These are phyloP conservation scores for Hypseocharis bilobata DNA, from an alignment of 441 rosid genomes.

Conservation along the genomic window DNA sequence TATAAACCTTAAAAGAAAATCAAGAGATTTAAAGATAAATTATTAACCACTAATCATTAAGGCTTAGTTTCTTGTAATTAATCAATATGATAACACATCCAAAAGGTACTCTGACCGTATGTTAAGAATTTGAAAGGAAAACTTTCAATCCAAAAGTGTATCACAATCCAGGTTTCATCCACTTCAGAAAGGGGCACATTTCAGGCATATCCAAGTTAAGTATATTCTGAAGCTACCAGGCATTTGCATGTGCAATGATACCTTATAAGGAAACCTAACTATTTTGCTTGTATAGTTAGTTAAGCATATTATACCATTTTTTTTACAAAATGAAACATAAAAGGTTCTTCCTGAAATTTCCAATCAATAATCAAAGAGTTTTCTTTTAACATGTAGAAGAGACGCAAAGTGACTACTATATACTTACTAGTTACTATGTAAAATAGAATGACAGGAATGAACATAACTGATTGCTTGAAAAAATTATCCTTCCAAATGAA, in stretches of 20 bases:
- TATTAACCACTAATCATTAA: not conserved
- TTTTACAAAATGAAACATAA: not conserved
- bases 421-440: too few relatives aligned
- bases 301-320: not conserved
- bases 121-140: too few relatives aligned
- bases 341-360: not conserved
- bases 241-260: not conserved
- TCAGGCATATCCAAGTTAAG: not conserved
- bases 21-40: not conserved
- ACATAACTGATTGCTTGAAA: not conserved
- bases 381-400: too few relatives aligned
- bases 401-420: too few relatives aligned
- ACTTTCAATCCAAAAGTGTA: too few relatives aligned
- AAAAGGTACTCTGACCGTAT: not conserved
- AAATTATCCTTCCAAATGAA: not conserved
- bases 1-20: not conserved
- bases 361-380: not conserved
- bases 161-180: too few relatives aligned
- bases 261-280: conserved; percentile 1
- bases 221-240: not conserved
- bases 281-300: not conserved
- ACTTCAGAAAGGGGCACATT: not conserved
- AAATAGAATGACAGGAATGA: too few relatives aligned
- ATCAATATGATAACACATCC: not conserved
- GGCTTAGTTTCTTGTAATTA: not conserved